These are phyloP conservation scores for Xylaria sp. DNA, from an alignment of 495 filamentous ascomycete species.

Conservation along the genomic window DNA sequence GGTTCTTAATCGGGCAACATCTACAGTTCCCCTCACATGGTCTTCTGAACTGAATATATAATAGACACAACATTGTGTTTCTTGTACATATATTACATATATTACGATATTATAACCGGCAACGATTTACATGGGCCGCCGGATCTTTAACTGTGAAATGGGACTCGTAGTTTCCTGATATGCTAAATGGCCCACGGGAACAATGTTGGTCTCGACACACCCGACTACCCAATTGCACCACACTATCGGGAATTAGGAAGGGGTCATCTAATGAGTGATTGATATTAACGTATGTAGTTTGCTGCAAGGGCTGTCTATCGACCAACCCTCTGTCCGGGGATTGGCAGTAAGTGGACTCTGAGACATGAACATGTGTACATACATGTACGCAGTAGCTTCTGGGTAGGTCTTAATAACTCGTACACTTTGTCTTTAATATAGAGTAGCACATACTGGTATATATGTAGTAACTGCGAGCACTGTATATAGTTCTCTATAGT, in stretches of 20 bases:
- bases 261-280: background rate
- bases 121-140: background rate
- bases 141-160: background rate
- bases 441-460: slow-evolving; percentile 5
- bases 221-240: background rate
- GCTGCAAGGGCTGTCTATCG: background rate
- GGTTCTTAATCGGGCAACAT: background rate
- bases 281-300: background rate
- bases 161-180: background rate
- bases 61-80: background rate
- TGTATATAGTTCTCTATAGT: background rate
- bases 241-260: background rate
- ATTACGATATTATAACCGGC: too few species aligned
- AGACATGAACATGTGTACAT: slow-evolving; percentile 8
- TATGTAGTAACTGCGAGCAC: background rate
- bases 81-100: background rate
- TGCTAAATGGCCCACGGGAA: background rate
- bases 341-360: background rate
- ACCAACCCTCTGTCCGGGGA: background rate
- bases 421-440: background rate
- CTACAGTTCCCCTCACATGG: background rate
- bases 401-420: background rate
- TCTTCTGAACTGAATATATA: background rate
- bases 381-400: background rate
- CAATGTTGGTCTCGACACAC: background rate